Evolutionary conservation across 176 grass and related monocot species (phyloP).

Genomic region (Aegilops bicornis): DNA sequence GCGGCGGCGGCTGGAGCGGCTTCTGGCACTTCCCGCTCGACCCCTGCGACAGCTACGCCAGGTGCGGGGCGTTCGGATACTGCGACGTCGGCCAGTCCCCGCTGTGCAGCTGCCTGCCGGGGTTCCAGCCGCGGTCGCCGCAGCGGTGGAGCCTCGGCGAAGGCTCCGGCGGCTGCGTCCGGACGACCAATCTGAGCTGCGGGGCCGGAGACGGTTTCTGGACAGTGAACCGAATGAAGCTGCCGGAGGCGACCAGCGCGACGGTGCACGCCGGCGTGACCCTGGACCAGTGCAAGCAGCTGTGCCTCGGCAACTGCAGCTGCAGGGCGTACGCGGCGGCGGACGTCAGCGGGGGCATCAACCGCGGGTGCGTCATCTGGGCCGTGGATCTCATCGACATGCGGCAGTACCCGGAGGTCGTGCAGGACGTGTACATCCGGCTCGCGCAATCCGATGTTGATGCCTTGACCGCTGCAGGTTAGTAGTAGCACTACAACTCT

Average conservation of each 20-base stretch:
- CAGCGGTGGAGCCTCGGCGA: conserved; percentile 41
- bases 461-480: conserved; percentile 27
- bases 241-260: no score
- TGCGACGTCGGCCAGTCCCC: conserved; percentile 24
- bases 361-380: not conserved
- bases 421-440: conserved; percentile 42
- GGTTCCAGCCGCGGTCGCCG: conserved; percentile 41
- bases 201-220: no score
- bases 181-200: conserved; percentile 29
- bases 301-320: no score
- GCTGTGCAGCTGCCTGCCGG: conserved; percentile 38
- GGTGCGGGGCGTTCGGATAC: conserved; percentile 40
- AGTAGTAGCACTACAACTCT: not conserved
- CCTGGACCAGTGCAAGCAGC: no score
- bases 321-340: no score
- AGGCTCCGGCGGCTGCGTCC: conserved; percentile 29
- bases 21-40: conserved; percentile 51
- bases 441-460: conserved; percentile 49
- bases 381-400: conserved; percentile 13
- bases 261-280: no score
- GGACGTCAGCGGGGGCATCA: no score
- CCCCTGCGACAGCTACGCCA: conserved; percentile 37
- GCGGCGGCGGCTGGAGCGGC: not conserved
- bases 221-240: no score
- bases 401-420: not conserved